A percentile compares a stretch with the other conserved stretches of the same genome.
Conservation (phyloP, 2,329 filamentous ascomycete genomes). For the Penicillium sp. region DNA sequence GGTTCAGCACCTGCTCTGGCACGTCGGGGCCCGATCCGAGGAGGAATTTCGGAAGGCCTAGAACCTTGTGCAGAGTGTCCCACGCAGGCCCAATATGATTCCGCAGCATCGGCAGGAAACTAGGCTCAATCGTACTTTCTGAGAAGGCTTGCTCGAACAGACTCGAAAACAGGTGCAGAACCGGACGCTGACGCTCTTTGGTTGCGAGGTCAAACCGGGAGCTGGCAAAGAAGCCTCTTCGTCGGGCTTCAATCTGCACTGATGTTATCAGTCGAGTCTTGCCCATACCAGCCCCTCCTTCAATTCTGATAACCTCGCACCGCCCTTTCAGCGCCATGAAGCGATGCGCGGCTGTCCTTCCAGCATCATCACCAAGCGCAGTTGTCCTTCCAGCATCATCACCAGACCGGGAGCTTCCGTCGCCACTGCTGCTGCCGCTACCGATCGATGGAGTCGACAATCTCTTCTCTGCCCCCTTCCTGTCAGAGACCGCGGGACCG, state of each 20-base stretch:
- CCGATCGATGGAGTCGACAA: too few relatives aligned
- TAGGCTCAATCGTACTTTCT: slow-evolving; percentile 55
- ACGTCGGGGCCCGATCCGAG: too few relatives aligned
- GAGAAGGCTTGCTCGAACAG: slow-evolving; percentile 60
- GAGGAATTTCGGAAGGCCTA: slow-evolving; percentile 43
- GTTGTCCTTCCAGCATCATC: too few relatives aligned
- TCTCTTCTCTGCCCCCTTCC: too few relatives aligned
- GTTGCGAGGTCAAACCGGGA: slow-evolving; percentile 56
- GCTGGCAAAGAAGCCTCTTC: slow-evolving; percentile 55
- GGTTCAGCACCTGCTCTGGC: slow-evolving; percentile 19
- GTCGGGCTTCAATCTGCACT: slow-evolving; percentile 51
- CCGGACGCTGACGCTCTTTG: slow-evolving; percentile 56
- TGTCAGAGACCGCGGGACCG: too few relatives aligned
- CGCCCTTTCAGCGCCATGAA: slow-evolving; percentile 37
- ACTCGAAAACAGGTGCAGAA: slow-evolving; percentile 52
- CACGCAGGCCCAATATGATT: slow-evolving; percentile 53
- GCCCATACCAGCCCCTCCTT: slow-evolving; percentile 53
- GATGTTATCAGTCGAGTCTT: slow-evolving; percentile 56
- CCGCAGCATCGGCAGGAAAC: slow-evolving; percentile 55
- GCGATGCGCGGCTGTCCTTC: too few relatives aligned
- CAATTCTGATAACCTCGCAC: slow-evolving; percentile 54
- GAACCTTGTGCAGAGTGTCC: slow-evolving; percentile 50
- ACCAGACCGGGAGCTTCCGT: too few relatives aligned
- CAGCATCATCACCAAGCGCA: too few relatives aligned
- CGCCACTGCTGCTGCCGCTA: too few relatives aligned